A percentile compares a stretch with the other conserved stretches of the same genome.
Conservation (phyloP, 1,284 basidiomycete genomes). For the Testicularia cyperi region DNA sequence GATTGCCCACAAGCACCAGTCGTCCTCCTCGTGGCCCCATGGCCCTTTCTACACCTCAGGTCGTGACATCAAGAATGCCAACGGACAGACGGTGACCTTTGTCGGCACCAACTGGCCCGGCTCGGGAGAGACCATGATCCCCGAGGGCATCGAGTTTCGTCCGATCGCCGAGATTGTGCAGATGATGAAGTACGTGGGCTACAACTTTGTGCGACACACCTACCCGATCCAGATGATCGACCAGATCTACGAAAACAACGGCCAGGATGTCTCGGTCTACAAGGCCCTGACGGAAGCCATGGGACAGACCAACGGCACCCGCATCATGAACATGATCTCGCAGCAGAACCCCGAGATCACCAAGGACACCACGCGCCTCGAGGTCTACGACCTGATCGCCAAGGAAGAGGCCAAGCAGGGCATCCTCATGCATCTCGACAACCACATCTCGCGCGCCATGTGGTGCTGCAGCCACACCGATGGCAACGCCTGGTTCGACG, state of each 20-base stretch:
- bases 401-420: slow-evolving; percentile 27
- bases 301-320: slow-evolving; percentile 19
- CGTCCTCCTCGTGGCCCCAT: slow-evolving; percentile 30
- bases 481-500: slow-evolving; percentile 35
- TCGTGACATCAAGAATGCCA: slow-evolving; percentile 28
- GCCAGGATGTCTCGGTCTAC: slow-evolving; percentile 19
- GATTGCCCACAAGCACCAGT: slow-evolving; percentile 8
- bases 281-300: slow-evolving; percentile 12
- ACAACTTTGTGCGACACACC: slow-evolving; percentile 36
- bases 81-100: slow-evolving; percentile 17
- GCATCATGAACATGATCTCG: slow-evolving; percentile 25
- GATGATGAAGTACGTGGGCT: slow-evolving; percentile 26
- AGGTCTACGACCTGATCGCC: slow-evolving; percentile 17
- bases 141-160: slow-evolving; percentile 28
- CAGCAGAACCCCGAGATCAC: slow-evolving; percentile 19
- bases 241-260: slow-evolving; percentile 34
- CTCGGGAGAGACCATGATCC: slow-evolving; percentile 30
- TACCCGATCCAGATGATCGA: slow-evolving; percentile 40
- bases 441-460: slow-evolving; percentile 25
- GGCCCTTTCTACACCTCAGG: slow-evolving; percentile 19
- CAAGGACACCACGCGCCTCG: slow-evolving; percentile 19
- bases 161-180: slow-evolving; percentile 17
- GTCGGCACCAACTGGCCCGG: slow-evolving; percentile 34
- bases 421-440: slow-evolving; percentile 33
- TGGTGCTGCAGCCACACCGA: slow-evolving; percentile 38